Evolutionary conservation across 1,284 basidiomycete species (phyloP), one percentile per base, ranked within the genome.

Genomic region (Naganishia albida): DNA sequence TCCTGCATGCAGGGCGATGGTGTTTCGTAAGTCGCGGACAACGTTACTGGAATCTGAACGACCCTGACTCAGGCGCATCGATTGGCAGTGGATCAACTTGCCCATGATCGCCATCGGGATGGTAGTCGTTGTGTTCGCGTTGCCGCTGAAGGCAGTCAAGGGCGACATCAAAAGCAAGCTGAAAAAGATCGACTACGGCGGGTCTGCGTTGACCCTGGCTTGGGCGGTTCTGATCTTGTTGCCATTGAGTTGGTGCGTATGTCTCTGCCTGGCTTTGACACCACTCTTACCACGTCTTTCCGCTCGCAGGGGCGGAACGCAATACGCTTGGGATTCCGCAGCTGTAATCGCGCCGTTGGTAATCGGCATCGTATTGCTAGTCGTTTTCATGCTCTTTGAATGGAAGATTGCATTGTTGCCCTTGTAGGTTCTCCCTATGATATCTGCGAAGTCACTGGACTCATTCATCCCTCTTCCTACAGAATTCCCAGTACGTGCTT

Each of bases 301-400:
- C 16, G 26, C 3, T 12, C 15, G 34, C 43, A 54, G 26, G 86
- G 88, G 86, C 26, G 88, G 88, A 2, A 82, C 86, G 0, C 85
- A 85, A 1, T 88, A 87, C 70, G 83, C 87, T 3, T 88, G 87
- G 87, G 79, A 75, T 7, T 88, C 87, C 0, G 82, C 85, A 0
- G 78, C 84, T 0, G 85, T 89, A 15, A 77, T 89, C 20, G 87
- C 82, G 0, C 84, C 87, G 0, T 76, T 90, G 1, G 76, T 84
- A 51, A 82, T 85, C 0, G 87, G 88, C 0, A 68, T 85, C 13
- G 68, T 84, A 2, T 80, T 88, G 1, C 75, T 86, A 12, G 77
- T 72, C 0, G 63, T 87, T 1, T 91, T 90, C 74, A 83, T 87
- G 56, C 57, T 86, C 18, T 88, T 87, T 82, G 89, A 91, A 77